A percentile compares a stretch with the other conserved stretches of the same genome.
Conservation (phyloP, 306 rosid species). For the Cicer cuneatum region DNA sequence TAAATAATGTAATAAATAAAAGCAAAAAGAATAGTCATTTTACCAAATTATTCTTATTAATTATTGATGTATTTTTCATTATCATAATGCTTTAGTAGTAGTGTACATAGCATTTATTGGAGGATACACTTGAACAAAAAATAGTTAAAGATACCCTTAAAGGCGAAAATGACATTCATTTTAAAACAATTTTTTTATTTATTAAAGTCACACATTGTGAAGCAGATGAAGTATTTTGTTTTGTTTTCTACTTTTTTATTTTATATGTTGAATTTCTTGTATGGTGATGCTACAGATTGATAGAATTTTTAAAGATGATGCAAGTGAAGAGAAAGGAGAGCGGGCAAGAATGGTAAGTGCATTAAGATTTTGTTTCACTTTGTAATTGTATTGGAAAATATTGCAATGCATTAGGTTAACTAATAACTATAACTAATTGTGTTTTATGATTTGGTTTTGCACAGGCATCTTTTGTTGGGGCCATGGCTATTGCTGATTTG, state of each 20-base stretch:
- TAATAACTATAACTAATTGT: constrained; percentile 6
- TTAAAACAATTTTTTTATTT: too few species aligned
- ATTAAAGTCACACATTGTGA: too few species aligned
- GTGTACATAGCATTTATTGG: too few species aligned
- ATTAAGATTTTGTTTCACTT: neutral
- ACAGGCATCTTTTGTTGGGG: constrained; percentile 94
- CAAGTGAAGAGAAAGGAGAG: constrained; percentile 96
- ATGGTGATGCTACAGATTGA: constrained; percentile 57
- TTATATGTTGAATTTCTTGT: constrained; percentile 3
- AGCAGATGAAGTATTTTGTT: neutral
- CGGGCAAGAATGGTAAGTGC: constrained; percentile 91
- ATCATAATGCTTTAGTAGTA: too few species aligned
- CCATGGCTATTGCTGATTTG: constrained; percentile 94
- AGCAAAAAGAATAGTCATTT: too few species aligned
- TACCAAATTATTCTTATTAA: too few species aligned
- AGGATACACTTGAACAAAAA: too few species aligned
- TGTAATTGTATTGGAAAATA: neutral
- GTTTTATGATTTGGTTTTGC: constrained; percentile 10
- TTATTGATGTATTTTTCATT: too few species aligned
- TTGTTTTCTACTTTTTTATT: neutral
- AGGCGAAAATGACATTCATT: too few species aligned
- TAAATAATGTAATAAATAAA: too few species aligned
- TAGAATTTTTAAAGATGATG: constrained; percentile 87
- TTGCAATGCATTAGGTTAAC: neutral
- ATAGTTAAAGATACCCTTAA: too few species aligned